Evolutionary conservation across 2,329 filamentous ascomycete species (phyloP).

Genomic region (Knoxdaviesia capensis): DNA sequence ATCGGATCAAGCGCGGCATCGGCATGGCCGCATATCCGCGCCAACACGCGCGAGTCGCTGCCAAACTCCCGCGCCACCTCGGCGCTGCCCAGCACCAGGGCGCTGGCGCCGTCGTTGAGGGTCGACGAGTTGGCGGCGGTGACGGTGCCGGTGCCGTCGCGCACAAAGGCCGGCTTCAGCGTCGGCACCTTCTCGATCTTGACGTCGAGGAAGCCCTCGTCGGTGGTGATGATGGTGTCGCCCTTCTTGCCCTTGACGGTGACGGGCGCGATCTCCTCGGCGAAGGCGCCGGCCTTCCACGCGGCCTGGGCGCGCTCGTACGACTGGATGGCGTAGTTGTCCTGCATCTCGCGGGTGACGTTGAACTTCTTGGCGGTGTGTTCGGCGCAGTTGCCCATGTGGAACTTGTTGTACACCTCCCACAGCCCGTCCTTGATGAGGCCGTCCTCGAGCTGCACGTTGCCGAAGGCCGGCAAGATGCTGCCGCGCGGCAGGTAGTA

Average conservation of each 20-base stretch:
- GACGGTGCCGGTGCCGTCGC: slow-evolving; percentile 70
- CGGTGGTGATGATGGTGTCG: slow-evolving; percentile 55
- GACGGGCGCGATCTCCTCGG: slow-evolving; percentile 77
- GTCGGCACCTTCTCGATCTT: slow-evolving; percentile 72
- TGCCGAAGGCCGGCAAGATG: slow-evolving; percentile 66
- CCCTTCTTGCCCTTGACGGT: slow-evolving; percentile 73
- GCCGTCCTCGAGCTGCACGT: slow-evolving; percentile 76
- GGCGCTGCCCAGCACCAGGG: slow-evolving; percentile 67
- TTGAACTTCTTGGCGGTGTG: slow-evolving; percentile 76
- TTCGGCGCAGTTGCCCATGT: slow-evolving; percentile 97
- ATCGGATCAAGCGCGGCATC: slow-evolving; percentile 83
- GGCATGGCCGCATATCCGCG: slow-evolving; percentile 64
- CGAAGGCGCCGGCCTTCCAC: slow-evolving; percentile 66
- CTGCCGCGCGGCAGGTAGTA: slow-evolving; percentile 77
- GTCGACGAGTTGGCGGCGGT: slow-evolving; percentile 90
- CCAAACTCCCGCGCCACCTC: slow-evolving; percentile 67
- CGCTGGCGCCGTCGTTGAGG: slow-evolving; percentile 85
- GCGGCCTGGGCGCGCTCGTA: slow-evolving; percentile 82
- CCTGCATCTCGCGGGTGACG: slow-evolving; percentile 70
- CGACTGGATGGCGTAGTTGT: slow-evolving; percentile 72
- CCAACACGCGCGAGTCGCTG: slow-evolving; percentile 59
- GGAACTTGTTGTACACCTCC: slow-evolving; percentile 90
- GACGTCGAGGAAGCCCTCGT: slow-evolving; percentile 77
- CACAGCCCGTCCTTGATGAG: slow-evolving; percentile 87
- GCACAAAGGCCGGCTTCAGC: slow-evolving; percentile 79